A percentile compares a stretch with the other conserved stretches of the same genome.
phyloP scores from a whole-genome alignment of 352 stramenopile species.

The Phytophthora brassicae region DNA sequence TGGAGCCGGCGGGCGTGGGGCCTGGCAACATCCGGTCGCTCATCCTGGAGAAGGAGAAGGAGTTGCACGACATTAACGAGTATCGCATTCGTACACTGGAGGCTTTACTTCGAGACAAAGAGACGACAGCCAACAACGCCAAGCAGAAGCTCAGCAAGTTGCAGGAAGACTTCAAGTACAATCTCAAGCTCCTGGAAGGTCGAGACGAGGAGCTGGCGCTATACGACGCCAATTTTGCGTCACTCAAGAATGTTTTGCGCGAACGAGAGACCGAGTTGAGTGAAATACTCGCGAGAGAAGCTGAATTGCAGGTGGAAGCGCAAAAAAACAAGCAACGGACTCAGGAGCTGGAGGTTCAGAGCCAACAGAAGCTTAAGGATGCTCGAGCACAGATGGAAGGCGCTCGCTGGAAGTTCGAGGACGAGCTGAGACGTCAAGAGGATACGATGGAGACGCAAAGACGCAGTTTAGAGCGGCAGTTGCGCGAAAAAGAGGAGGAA shows the following conservation, averaged over 20 bases:
- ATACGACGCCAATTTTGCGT: constrained; percentile 86
- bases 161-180: constrained; percentile 94
- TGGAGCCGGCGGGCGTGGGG: constrained; percentile 33
- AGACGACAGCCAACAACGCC: constrained; percentile 42
- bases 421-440: constrained; percentile 59
- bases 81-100: constrained; percentile 86
- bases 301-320: constrained; percentile 54
- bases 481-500: constrained; percentile 83
- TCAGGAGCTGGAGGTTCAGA: constrained; percentile 51
- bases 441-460: constrained; percentile 62
- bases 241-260: constrained; percentile 70
- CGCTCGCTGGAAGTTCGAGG: constrained; percentile 75
- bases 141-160: constrained; percentile 85
- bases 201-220: constrained; percentile 87
- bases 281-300: constrained; percentile 60
- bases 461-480: constrained; percentile 48
- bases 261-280: constrained; percentile 74
- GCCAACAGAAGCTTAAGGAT: constrained; percentile 80
- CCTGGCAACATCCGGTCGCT: constrained; percentile 81
- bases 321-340: constrained; percentile 45
- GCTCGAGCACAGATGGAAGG: constrained; percentile 69
- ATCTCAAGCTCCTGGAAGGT: constrained; percentile 90
- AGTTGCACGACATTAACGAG: constrained; percentile 93
- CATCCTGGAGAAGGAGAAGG: constrained; percentile 90
- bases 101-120: constrained; percentile 75